Evolutionary conservation across 129 eudicot species (phyloP), one percentile per base, ranked within the genome.

Genomic region (Chrysanthemum lavandulifolium): DNA sequence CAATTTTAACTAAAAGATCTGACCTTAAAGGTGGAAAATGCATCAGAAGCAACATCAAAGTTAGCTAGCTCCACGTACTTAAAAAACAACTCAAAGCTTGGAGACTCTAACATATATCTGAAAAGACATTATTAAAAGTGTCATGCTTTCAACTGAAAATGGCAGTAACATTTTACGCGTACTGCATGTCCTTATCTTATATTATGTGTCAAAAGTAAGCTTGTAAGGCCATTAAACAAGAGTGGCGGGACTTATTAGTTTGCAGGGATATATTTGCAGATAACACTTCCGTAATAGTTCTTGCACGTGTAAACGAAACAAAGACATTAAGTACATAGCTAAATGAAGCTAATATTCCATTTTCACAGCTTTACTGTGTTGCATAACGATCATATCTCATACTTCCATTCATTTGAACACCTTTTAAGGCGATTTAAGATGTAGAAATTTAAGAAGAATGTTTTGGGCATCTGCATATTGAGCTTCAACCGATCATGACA

Each of bases 11-110:
- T 51, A n/a, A 40, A 61, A 62, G 21, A 66, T 78, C 88, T 76
- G 78, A 93, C 98, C 98, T 94, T 94, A 69, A 94, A 94, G 31
- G 97, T 90, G 67, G 91, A 86, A 82, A 94, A 94, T 15, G 98
- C 98, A 90, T 94, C 98, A 43, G 97, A 94, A 43, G 98, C 92
- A 77, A 94, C 86, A 76, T 94, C 98, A 7, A 94, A 94, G 83
- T 86, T 90, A 10, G 97, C 91, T 72, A 90, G 91, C 88, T 90
- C 97, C 78, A 94, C 89, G 58, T 87, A 94, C 69, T 94, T 94
- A 81, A 90, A 94, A 74, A 94, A 94, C 12, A 94, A 78, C 85
- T 86, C 93, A 81, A 94, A 94, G 86, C 97, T 87, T 40, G 97
- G 93, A 64, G 98, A 87, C 85, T 90, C 97, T 84, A 94, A 80